Base-by-base conservation (phyloP, 768 basidiomycete species). In the Rhizopogon vesiculosus region DNA sequence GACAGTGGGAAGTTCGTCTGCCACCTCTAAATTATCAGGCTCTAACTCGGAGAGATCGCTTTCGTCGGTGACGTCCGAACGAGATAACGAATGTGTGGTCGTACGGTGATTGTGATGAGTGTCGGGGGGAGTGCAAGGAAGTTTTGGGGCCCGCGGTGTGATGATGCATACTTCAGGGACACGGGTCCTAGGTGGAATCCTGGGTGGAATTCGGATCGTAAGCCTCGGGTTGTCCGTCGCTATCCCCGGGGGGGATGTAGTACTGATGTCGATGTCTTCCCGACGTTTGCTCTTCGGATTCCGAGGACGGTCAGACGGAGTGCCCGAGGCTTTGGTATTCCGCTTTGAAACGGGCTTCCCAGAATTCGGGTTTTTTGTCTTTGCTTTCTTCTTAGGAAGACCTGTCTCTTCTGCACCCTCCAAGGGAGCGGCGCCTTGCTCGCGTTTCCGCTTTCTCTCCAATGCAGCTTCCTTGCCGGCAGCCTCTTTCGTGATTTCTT, bases 371-470 rank as follows among this genome's bases (percentile, higher is more conserved):
- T 51, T 56, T 45, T 46, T 44, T 1, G 50, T 68, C 55, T 71
- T 69, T 38, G 60, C 53, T 43, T 46, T 69, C 48, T 58, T 58
- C 38, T 48, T 57, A 22, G 54, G 25, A 25, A 55, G 35, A 29
- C 39, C 33, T 12, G 54, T 22, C 39, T 40, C 44, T 22, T 48
- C 57, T 38, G 31, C 25, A 4, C n/a, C 62, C 28, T 46, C 60
- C 35, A 44, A 12, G 35, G 40, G 25, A 15, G 16, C 15, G 18
- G n/a, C 15, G n/a, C 80, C 80, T 60, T 80, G 80, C 55, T 85
- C 82, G 48, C 79, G 77, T 61, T 76, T 78, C 66, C 76, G 75
- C 69, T 79, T 84, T 71, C 76, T 79, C 72, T 85, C 84, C 3
- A 69, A 62, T 4, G 76, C 77, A 7, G 76, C 72, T 64, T 84